A percentile compares a stretch with the other conserved stretches of the same genome.
These are phyloP conservation scores for Coccomyxa subellipsoidea DNA, from an alignment of 163 green algal genomes.

Conservation along the genomic window DNA sequence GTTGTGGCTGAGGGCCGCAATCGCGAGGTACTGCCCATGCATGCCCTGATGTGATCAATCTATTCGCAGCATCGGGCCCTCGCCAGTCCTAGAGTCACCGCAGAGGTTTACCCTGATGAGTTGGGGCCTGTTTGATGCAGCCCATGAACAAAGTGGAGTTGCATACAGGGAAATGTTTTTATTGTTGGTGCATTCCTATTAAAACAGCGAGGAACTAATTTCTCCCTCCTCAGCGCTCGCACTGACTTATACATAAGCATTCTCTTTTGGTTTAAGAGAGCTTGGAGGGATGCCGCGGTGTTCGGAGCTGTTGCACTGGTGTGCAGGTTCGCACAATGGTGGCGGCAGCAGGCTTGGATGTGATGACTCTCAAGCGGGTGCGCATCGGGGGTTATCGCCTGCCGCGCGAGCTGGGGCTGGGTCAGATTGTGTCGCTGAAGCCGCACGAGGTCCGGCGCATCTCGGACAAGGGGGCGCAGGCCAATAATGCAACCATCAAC, in stretches of 20 bases:
- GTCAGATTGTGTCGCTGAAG: constrained; percentile 22
- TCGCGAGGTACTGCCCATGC: constrained; percentile 38
- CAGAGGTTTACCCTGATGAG: too few relatives aligned
- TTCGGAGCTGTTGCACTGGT: not conserved
- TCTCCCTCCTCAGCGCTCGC: too few relatives aligned
- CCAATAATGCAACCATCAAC: constrained; percentile 1
- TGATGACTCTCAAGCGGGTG: constrained; percentile 72
- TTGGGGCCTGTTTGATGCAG: too few relatives aligned
- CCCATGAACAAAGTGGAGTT: too few relatives aligned
- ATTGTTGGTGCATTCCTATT: too few relatives aligned
- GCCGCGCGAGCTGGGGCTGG: constrained; percentile 56
- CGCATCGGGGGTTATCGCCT: constrained; percentile 78
- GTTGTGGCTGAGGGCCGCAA: constrained; percentile 81
- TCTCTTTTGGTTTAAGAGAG: too few relatives aligned
- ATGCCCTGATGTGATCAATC: too few relatives aligned
- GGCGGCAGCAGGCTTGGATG: constrained; percentile 62
- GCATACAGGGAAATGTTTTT: too few relatives aligned
- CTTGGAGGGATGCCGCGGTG: not conserved
- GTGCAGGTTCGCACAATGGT: constrained; percentile 74
- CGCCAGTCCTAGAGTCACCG: too few relatives aligned
- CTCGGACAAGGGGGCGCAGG: not conserved
- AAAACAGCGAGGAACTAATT: too few relatives aligned
- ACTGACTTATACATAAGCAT: too few relatives aligned
- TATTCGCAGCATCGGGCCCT: too few relatives aligned
- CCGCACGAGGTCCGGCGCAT: constrained; percentile 3